A percentile compares a stretch with the other conserved stretches of the same genome.
These are phyloP conservation scores for Phyllosticta paracitricarpa DNA, from an alignment of 2,329 filamentous ascomycete species.

Conservation along the genomic window DNA sequence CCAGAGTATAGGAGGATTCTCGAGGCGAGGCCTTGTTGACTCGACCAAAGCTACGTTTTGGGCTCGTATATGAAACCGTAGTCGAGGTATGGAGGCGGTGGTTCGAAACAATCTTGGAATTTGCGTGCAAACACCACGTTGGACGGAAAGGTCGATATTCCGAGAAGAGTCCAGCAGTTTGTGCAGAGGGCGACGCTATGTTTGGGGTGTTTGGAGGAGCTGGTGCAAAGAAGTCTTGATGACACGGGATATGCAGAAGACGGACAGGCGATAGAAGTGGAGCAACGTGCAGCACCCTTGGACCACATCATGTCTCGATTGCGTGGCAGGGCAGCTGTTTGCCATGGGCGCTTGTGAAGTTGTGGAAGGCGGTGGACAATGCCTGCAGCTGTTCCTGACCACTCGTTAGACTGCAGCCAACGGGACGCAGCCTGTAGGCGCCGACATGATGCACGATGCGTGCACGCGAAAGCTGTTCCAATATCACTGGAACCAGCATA, in stretches of 20 bases:
- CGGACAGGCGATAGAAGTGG: not conserved
- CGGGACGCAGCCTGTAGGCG: conserved; percentile 4
- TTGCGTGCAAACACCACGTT: not conserved
- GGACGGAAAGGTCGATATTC: not conserved
- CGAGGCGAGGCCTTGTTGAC: not conserved
- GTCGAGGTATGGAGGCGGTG: not conserved
- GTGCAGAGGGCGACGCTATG: not conserved
- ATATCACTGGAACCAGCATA: not conserved
- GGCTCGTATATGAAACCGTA: not conserved
- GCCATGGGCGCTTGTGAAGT: not conserved
- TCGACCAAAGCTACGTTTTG: not conserved
- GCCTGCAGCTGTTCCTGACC: conserved; percentile 8
- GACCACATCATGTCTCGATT: not conserved
- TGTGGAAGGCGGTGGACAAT: conserved; percentile 7
- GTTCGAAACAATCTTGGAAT: not conserved
- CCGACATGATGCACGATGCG: not conserved
- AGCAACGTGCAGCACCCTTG: not conserved
- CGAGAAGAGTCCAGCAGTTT: not conserved
- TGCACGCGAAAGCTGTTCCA: not conserved
- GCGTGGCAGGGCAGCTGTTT: not conserved
- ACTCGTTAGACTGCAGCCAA: conserved; percentile 8
- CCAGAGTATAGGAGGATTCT: not conserved
- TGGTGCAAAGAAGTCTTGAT: not conserved
- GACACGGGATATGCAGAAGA: not conserved
- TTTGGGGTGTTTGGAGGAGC: not conserved